A percentile compares a stretch with the other conserved stretches of the same genome.
Conservation (phyloP, 371 early-diverging fungal genomes). For the Mortierella sp. region DNA sequence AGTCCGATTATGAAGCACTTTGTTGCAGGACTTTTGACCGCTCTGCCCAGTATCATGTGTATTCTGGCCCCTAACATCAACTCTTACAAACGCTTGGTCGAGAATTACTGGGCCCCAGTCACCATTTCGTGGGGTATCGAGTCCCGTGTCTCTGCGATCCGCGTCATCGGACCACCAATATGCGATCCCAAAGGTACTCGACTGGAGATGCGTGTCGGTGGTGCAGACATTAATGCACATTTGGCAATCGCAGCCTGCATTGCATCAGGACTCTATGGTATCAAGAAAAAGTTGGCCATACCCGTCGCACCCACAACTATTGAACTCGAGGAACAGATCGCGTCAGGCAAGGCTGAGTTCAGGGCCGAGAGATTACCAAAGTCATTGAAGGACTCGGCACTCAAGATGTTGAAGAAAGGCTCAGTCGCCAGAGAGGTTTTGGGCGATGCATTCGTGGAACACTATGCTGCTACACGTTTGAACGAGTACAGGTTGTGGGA, state of each 20-base stretch:
- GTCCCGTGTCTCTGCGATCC: slow-evolving; percentile 79
- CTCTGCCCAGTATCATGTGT: slow-evolving; percentile 80
- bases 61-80: slow-evolving; percentile 86
- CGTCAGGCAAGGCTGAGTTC: slow-evolving; percentile 15
- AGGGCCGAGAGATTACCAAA: slow-evolving; percentile 66
- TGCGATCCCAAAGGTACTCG: slow-evolving; percentile 72
- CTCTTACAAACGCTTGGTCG: slow-evolving; percentile 87
- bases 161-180: slow-evolving; percentile 81
- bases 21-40: slow-evolving; percentile 79
- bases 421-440: slow-evolving; percentile 81
- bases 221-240: slow-evolving; percentile 87
- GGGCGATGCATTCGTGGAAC: slow-evolving; percentile 85
- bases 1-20: slow-evolving; percentile 71
- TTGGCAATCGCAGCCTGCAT: slow-evolving; percentile 81
- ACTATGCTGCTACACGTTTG: slow-evolving; percentile 75
- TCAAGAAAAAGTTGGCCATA: slow-evolving; percentile 67
- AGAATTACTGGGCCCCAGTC: slow-evolving; percentile 89
- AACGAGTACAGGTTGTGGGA: slow-evolving; percentile 84
- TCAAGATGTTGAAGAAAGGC: slow-evolving; percentile 67
- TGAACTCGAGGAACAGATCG: slow-evolving; percentile 7
- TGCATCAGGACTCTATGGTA: slow-evolving; percentile 83
- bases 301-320: slow-evolving; percentile 57
- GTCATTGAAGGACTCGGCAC: slow-evolving; percentile 73
- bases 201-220: slow-evolving; percentile 84
- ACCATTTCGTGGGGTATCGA: slow-evolving; percentile 85